Conservation (phyloP, 2,329 filamentous ascomycete genomes). For the Macrophomina phaseolina region DNA sequence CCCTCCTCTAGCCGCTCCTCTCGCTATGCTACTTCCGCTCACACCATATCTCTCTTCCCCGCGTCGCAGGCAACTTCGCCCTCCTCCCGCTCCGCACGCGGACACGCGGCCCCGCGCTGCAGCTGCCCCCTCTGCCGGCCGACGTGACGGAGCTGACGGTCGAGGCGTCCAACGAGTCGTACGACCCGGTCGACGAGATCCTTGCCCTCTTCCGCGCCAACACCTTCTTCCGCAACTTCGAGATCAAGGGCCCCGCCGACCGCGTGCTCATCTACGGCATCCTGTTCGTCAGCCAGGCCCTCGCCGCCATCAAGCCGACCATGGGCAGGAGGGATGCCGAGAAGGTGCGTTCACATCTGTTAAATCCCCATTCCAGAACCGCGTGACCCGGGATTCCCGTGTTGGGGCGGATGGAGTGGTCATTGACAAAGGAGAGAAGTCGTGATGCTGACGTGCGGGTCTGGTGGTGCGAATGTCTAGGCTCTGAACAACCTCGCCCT, state of each 20-base stretch:
- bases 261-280: conserved; percentile 96
- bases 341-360: conserved; percentile 54
- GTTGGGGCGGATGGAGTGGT: not conserved
- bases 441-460: not conserved
- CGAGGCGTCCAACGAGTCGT: conserved; percentile 88
- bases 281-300: conserved; percentile 88
- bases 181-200: conserved; percentile 95
- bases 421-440: not conserved
- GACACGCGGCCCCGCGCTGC: conserved; percentile 92
- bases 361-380: no score
- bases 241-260: conserved; percentile 96
- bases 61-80: conserved; percentile 79
- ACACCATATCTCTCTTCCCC: conserved; percentile 5
- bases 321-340: conserved; percentile 70
- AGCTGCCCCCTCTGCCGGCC: conserved; percentile 66
- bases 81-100: conserved; percentile 93
- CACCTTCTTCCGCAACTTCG: conserved; percentile 99
- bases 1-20: not conserved
- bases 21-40: not conserved
- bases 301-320: conserved; percentile 81
- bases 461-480: conserved; percentile 46
- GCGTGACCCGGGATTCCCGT: no score
- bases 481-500: conserved; percentile 89
- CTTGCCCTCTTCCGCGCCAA: conserved; percentile 94
- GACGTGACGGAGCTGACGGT: conserved; percentile 62